Evolutionary conservation across 2,329 filamentous ascomycete genomes (phyloP), one percentile per base, ranked within the genome.

Genomic region (Pseudogymnoascus sp.): DNA sequence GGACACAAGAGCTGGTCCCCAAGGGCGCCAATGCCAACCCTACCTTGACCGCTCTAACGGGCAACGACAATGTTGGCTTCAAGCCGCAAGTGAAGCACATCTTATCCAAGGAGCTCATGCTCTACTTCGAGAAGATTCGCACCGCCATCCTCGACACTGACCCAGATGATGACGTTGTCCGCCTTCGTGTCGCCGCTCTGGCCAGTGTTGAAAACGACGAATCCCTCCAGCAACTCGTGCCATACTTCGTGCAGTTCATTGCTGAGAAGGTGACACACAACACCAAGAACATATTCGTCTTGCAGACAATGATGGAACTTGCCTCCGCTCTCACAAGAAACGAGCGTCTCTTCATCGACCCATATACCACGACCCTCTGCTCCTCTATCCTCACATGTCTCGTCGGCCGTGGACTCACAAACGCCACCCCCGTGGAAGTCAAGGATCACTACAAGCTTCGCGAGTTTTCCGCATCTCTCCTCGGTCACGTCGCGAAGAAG

Each of bases 111-210:
- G 94, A 99, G 75, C 84, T 97, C 20, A 91, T 96, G 65, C 84
- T 97, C 34, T 97, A 97, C 78, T 99, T 97, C 71, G 91, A 97
- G 71, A 96, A 96, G 74, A 91, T 97, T 62, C 92, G 91, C 73
- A 83, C 83, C 58, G 93, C 94, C 9, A 83, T 99, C 54, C 81
- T 97, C 63, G 91, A 97, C 73, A 90, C 95, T 67, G 87, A 86
- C 59, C 90, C 90, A 12, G 91, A 96, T 65, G 89, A 95, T 65
- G 84, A 87, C 67, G 83, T 85, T 47, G 77, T 81, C 20, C 77
- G 82, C 16, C 86, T 96, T 71, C 88, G 93, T 60, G 85, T 88
- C 58, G 91, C 94, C 0, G 94, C 91, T 0, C 81, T 97, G 34
- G 88, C 90, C 59, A 95, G 90, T 25, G 84, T 99, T 22, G 82